phyloP scores from a whole-genome alignment of 2,329 filamentous ascomycete genomes.

The Botrytis fragariae region DNA sequence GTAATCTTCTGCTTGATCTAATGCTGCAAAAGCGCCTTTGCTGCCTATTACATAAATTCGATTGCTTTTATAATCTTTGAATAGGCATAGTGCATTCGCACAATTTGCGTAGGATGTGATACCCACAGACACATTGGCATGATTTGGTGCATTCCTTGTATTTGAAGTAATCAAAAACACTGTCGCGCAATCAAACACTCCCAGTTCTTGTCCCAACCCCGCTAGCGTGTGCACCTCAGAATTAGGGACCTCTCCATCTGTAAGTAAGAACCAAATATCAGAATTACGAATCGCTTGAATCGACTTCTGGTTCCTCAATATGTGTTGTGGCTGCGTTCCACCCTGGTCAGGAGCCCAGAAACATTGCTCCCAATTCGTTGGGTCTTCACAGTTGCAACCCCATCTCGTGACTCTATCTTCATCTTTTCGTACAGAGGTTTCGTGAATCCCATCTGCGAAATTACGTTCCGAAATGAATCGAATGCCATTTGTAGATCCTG shows the following conservation, averaged over 20 bases:
- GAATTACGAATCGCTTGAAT: not conserved
- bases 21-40: not conserved
- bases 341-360: not conserved
- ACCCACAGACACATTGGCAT: not conserved
- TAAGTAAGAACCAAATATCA: slow-evolving; percentile 4
- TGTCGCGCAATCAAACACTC: not conserved
- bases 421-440: not conserved
- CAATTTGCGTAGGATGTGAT: not conserved
- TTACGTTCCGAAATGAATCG: not conserved
- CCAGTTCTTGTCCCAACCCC: not conserved
- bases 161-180: not conserved
- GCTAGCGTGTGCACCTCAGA: not conserved
- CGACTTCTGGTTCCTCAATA: not conserved
- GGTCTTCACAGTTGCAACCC: not conserved
- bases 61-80: not conserved
- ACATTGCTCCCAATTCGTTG: not conserved
- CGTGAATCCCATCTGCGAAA: not conserved
- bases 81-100: not conserved
- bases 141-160: not conserved
- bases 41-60: not conserved
- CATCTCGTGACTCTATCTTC: slow-evolving; percentile 5
- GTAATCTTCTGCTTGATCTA: not conserved
- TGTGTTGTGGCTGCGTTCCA: not conserved
- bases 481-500: not conserved
- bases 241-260: not conserved